Evolutionary conservation across 495 filamentous ascomycete species (phyloP).

Genomic region (Sabuloglossum arenarium): DNA sequence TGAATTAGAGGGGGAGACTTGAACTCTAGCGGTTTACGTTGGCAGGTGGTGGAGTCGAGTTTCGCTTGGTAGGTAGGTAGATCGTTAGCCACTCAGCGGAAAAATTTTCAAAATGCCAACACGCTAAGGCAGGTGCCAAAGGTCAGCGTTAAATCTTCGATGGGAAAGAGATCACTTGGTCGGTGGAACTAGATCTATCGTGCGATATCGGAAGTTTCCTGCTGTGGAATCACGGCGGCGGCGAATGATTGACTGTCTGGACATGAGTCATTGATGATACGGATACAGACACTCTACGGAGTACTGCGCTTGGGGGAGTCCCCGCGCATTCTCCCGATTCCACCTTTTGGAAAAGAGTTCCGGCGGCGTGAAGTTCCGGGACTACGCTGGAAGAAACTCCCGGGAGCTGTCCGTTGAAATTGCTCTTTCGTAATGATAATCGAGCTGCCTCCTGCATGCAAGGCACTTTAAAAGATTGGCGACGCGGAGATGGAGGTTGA

Average conservation of each 20-base stretch:
- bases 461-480: not conserved
- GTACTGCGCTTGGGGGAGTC: not conserved
- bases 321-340: not conserved
- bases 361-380: not conserved
- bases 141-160: not conserved
- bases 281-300: not conserved
- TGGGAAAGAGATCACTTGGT: not conserved
- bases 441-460: not conserved
- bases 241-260: not conserved
- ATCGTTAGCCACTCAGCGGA: not conserved
- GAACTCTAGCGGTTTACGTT: no score
- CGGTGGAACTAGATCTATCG: not conserved
- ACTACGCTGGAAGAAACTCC: not conserved
- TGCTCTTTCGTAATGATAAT: constrained; percentile 2
- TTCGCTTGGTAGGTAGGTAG: no score
- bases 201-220: not conserved
- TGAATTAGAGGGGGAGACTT: no score
- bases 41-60: not conserved
- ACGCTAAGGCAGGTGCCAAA: not conserved
- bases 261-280: not conserved
- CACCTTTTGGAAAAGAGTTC: not conserved
- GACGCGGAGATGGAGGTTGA: not conserved
- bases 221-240: not conserved
- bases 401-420: not conserved
- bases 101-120: not conserved